Evolutionary conservation across 176 grass and related monocot genomes (phyloP).

Genomic region (Hsuehochloa calcarea): DNA sequence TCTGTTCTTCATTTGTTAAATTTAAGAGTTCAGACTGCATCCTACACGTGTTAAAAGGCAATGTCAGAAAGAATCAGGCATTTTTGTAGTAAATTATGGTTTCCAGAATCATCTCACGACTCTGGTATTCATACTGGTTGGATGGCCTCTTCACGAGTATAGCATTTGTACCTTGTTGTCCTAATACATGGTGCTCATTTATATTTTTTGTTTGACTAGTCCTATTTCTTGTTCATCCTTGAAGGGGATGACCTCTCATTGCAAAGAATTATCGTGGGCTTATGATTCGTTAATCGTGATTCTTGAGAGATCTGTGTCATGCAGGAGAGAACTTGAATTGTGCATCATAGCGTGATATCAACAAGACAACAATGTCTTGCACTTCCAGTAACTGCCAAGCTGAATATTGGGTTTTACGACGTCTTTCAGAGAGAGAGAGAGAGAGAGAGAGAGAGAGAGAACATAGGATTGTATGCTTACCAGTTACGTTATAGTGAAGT

Average conservation of each 20-base stretch:
- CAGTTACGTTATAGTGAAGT: not conserved
- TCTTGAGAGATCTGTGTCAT: not conserved
- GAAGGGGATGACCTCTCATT: not conserved
- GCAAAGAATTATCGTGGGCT: not conserved
- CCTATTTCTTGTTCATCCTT: not conserved
- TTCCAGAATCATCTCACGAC: too few species aligned
- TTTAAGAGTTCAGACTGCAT: slow-evolving; percentile 20
- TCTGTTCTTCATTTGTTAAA: not conserved
- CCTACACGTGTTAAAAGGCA: not conserved
- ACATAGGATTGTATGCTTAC: not conserved
- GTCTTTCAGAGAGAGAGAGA: not conserved
- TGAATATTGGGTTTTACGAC: not conserved
- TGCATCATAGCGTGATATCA: not conserved
- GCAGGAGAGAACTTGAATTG: not conserved
- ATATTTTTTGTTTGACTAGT: not conserved
- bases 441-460: not conserved
- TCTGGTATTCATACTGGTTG: not conserved
- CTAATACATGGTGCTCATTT: not conserved
- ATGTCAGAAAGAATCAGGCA: not conserved
- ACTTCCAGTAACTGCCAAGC: not conserved
- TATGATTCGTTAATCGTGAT: not conserved
- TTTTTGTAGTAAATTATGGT: not conserved
- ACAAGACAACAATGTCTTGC: not conserved
- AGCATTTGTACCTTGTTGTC: not conserved
- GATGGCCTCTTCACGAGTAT: not conserved